A percentile compares a stretch with the other conserved stretches of the same genome.
These are phyloP conservation scores for Paxillus rubicundulus DNA, from an alignment of 768 basidiomycete genomes.

Conservation along the genomic window DNA sequence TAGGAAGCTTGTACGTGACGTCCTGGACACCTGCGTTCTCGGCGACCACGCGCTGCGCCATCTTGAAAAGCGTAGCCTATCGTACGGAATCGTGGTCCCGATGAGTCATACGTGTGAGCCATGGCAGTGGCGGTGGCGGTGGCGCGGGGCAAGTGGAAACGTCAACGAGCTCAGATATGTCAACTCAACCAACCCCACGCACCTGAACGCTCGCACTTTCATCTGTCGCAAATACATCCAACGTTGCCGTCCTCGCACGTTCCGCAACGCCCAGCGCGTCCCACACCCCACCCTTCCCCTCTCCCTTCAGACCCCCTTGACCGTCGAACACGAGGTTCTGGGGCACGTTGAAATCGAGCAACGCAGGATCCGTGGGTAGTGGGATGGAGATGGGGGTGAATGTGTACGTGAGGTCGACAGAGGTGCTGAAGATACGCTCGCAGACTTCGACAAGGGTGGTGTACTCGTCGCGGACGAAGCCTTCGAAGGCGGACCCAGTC, in stretches of 20 bases:
- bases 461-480: conserved; percentile 81
- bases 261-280: conserved; percentile 52
- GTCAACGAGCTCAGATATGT: neutral
- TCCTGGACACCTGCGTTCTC: conserved; percentile 58
- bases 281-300: conserved; percentile 53
- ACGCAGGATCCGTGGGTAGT: conserved; percentile 49
- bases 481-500: conserved; percentile 80
- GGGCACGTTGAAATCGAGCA: conserved; percentile 49
- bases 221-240: conserved; percentile 82
- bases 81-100: neutral
- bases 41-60: conserved; percentile 69
- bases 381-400: conserved; percentile 50
- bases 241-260: conserved; percentile 58
- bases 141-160: neutral
- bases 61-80: conserved; percentile 90
- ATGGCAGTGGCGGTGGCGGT: neutral
- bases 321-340: conserved; percentile 20
- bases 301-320: conserved; percentile 2
- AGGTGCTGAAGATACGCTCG: conserved; percentile 90
- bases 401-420: conserved; percentile 72
- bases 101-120: no score
- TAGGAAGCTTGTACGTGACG: conserved; percentile 78
- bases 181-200: conserved; percentile 19
- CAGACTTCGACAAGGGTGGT: conserved; percentile 83
- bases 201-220: conserved; percentile 94